These are phyloP conservation scores for Backusella liffmaniae DNA, from an alignment of 192 early-diverging fungal genomes.

Conservation along the genomic window DNA sequence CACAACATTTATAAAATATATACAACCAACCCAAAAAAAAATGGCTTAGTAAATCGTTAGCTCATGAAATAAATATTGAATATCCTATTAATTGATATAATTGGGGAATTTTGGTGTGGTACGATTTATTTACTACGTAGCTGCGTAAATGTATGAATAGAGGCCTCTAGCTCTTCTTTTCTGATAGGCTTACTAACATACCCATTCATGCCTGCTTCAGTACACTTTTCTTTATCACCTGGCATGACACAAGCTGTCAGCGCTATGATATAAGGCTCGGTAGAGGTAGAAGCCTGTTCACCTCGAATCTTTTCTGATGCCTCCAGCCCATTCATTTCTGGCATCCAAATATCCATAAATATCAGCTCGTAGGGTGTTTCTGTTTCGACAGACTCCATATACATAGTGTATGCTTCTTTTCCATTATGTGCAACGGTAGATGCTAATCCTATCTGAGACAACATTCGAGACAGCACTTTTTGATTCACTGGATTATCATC, in stretches of 20 bases:
- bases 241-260: conserved; percentile 33
- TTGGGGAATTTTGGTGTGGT: background rate
- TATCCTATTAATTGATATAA: background rate
- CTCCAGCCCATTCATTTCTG: conserved; percentile 47
- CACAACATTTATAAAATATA: background rate
- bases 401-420: conserved; percentile 20
- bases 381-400: conserved; percentile 10
- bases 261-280: conserved; percentile 29
- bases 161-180: conserved; percentile 43
- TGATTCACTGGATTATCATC: conserved; percentile 78
- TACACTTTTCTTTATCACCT: conserved; percentile 30
- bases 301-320: conserved; percentile 38
- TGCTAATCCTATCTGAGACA: conserved; percentile 32
- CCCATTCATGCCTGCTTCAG: conserved; percentile 45
- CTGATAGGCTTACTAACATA: conserved; percentile 48
- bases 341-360: conserved; percentile 55
- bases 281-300: background rate
- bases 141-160: conserved; percentile 20
- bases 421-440: conserved; percentile 30
- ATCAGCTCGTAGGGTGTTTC: conserved; percentile 21
- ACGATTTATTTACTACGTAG: background rate
- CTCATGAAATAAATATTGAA: conserved; percentile 4
- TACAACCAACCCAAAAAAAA: background rate
- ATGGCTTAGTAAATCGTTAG: background rate
- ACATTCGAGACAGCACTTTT: conserved; percentile 57